Conservation (phyloP, 805 yeast species). For the Saturnispora halmiae region DNA sequence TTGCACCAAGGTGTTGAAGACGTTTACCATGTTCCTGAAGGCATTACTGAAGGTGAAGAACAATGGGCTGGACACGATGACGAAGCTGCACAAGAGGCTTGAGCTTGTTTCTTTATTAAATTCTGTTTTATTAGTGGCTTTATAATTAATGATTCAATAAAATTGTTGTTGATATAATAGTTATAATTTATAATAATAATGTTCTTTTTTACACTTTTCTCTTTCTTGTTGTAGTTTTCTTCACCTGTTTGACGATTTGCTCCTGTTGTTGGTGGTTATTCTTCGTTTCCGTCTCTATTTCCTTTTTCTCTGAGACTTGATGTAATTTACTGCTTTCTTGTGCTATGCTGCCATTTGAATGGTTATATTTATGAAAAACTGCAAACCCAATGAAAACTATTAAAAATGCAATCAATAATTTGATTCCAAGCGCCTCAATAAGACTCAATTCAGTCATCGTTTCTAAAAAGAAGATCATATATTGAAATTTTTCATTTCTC, state of each 20-base stretch:
- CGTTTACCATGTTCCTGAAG: constrained; percentile 60
- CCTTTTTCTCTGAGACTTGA: background rate
- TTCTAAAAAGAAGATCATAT: constrained; percentile 1
- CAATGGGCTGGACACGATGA: constrained; percentile 14
- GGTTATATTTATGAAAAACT: constrained; percentile 20
- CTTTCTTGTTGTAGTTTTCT: background rate
- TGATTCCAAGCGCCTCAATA: constrained; percentile 18
- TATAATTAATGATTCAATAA: background rate
- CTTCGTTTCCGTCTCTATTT: background rate
- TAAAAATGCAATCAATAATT: constrained; percentile 20
- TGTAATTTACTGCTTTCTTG: constrained; percentile 17
- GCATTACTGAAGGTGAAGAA: constrained; percentile 33
- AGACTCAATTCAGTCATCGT: constrained; percentile 4
- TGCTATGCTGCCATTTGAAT: constrained; percentile 15
- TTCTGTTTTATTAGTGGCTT: background rate
- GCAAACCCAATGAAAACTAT: constrained; percentile 17
- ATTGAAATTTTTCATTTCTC: background rate
- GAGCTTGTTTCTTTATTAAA: background rate
- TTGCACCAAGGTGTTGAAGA: constrained; percentile 40
- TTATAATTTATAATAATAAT: too few relatives aligned
- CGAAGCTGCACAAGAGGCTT: constrained; percentile 8
- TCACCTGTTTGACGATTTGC: too few relatives aligned
- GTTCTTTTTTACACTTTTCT: background rate
- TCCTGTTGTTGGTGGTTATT: too few relatives aligned
- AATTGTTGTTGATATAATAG: too few relatives aligned